Percentiles rank a stretch among this genome's conserved stretches.
phyloP scores from a whole-genome alignment of 2,329 filamentous ascomycete genomes.

The Fusarium longipes region DNA sequence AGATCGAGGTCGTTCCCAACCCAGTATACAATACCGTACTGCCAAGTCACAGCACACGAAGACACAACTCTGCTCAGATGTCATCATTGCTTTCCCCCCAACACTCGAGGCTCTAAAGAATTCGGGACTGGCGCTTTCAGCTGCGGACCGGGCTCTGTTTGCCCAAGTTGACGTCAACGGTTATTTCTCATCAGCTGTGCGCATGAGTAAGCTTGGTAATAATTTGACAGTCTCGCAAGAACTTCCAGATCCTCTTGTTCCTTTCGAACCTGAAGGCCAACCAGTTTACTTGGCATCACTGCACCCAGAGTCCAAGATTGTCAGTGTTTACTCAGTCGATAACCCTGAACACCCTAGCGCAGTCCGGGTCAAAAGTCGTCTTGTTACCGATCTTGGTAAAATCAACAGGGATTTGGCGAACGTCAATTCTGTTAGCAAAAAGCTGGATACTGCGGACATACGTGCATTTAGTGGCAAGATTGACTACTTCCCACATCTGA shows the following conservation, averaged over 20 bases:
- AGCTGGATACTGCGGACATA: background rate
- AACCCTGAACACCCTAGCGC: background rate
- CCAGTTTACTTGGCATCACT: background rate
- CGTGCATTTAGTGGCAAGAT: background rate
- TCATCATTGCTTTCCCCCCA: background rate
- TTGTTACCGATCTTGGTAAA: background rate
- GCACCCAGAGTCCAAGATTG: background rate
- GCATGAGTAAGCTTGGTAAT: background rate
- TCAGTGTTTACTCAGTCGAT: background rate
- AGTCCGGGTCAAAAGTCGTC: background rate
- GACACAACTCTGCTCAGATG: background rate
- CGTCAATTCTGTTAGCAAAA: background rate
- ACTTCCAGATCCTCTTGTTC: background rate
- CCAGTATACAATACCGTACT: background rate
- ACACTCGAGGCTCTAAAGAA: background rate
- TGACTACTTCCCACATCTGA: background rate
- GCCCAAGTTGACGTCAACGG: background rate
- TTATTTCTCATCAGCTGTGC: conserved; percentile 4
- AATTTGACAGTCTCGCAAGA: background rate
- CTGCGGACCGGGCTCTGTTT: background rate
- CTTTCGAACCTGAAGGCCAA: background rate
- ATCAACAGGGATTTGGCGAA: background rate
- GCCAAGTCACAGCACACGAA: background rate
- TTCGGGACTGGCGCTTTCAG: background rate
- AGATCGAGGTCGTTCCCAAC: background rate